A percentile compares a stretch with the other conserved stretches of the same genome.
Conservation (phyloP, 1,284 basidiomycete genomes). For the Ceratobasidium sp. region DNA sequence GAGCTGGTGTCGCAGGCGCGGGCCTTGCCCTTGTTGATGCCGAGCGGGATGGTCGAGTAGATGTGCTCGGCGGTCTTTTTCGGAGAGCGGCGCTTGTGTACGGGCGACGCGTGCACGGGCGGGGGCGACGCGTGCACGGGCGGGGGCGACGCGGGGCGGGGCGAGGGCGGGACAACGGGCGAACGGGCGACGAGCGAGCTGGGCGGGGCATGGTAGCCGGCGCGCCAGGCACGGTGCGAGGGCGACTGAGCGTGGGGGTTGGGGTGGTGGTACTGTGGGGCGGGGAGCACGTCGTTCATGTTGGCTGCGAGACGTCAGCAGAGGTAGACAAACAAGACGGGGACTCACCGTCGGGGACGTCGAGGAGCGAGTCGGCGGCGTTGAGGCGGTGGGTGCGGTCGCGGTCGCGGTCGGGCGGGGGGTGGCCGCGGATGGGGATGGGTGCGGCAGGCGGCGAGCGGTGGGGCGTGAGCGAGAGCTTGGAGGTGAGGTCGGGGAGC, state of each 20-base stretch:
- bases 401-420: conserved; percentile 57
- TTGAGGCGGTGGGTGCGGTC: conserved; percentile 52
- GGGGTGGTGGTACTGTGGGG: conserved; percentile 57
- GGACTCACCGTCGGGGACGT: conserved; percentile 47
- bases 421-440: conserved; percentile 58
- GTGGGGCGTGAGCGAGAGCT: conserved; percentile 62
- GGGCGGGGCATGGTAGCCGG: conserved; percentile 27
- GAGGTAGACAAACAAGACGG: neutral
- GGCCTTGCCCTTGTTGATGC: conserved; percentile 55
- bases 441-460: conserved; percentile 60
- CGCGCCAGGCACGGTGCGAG: conserved; percentile 23
- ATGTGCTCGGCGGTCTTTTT: conserved; percentile 65
- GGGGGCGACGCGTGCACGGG: conserved; percentile 5
- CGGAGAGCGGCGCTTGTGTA: conserved; percentile 26
- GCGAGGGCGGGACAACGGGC: conserved; percentile 22
- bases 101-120: conserved; percentile 9
- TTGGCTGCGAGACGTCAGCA: conserved; percentile 44
- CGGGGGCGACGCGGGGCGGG: conserved; percentile 14
- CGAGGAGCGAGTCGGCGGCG: conserved; percentile 53
- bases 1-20: conserved; percentile 53
- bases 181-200: conserved; percentile 36
- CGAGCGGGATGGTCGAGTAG: conserved; percentile 71
- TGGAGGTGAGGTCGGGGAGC: conserved; percentile 76
- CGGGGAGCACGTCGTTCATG: conserved; percentile 51
- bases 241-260: conserved; percentile 31